A percentile compares a stretch with the other conserved stretches of the same genome.
phyloP scores from a whole-genome alignment of 345 rosid species.

The Angophora floribunda region DNA sequence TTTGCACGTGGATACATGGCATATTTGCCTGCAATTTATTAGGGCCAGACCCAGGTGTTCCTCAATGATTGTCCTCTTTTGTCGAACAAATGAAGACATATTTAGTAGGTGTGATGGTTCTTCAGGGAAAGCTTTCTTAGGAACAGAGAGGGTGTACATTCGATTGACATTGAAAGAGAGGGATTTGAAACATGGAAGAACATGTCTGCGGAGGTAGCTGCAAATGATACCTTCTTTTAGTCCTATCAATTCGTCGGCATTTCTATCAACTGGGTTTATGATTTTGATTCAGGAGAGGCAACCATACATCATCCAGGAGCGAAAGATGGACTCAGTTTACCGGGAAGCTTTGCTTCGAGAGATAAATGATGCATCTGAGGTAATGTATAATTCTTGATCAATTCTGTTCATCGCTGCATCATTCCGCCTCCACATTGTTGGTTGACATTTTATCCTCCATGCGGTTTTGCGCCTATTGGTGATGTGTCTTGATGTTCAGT shows the following conservation, averaged over 20 bases:
- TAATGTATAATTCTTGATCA: background rate
- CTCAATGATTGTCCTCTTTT: background rate
- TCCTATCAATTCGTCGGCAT: background rate
- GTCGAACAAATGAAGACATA: background rate
- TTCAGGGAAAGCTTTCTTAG: conserved; percentile 40
- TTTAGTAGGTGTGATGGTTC: background rate
- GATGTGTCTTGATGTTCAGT: background rate
- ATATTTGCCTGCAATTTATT: background rate
- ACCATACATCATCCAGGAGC: conserved; percentile 35
- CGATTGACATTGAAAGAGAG: conserved; percentile 29
- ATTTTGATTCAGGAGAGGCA: conserved; percentile 34
- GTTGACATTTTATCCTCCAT: background rate
- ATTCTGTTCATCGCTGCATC: background rate
- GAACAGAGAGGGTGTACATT: conserved; percentile 1
- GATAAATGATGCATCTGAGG: conserved; percentile 11
- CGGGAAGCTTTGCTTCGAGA: conserved; percentile 12
- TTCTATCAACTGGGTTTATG: background rate
- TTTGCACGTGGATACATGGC: background rate
- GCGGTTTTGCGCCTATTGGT: background rate
- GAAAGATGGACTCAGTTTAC: conserved; percentile 14
- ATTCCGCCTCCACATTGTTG: background rate
- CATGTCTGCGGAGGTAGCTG: conserved; percentile 50
- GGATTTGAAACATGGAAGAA: conserved; percentile 64
- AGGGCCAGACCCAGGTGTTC: background rate
- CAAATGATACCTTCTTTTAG: background rate